Evolutionary conservation across 1,284 basidiomycete species (phyloP).

Genomic region (Ceratobasidium sp.): DNA sequence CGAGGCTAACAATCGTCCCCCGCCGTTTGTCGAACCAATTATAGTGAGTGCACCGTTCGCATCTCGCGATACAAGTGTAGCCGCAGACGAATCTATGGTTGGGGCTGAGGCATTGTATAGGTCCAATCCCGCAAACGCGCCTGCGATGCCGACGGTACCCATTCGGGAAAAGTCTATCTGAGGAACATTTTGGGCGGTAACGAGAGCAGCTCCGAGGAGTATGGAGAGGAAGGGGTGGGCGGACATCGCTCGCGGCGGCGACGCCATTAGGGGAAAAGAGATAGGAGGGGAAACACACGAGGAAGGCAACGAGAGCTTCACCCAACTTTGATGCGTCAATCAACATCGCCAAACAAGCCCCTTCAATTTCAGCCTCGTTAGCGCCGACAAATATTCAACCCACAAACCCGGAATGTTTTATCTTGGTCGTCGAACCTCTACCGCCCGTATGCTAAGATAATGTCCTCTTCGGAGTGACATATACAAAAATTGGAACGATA

Average conservation of each 20-base stretch:
- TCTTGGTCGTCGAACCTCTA: neutral
- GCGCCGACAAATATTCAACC: neutral
- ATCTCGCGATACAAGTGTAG: slow-evolving; percentile 72
- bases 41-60: slow-evolving; percentile 65
- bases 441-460: neutral
- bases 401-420: slow-evolving; percentile 32
- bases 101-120: slow-evolving; percentile 56
- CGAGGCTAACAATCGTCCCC: slow-evolving; percentile 69
- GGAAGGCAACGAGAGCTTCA: neutral
- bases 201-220: slow-evolving; percentile 12
- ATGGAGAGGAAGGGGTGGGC: slow-evolving; percentile 16
- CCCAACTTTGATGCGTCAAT: neutral
- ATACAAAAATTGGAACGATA: slow-evolving; percentile 22
- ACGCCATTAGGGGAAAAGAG: slow-evolving; percentile 9
- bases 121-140: slow-evolving; percentile 84
- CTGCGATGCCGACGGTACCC: slow-evolving; percentile 86
- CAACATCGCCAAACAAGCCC: slow-evolving; percentile 24
- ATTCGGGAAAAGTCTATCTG: slow-evolving; percentile 89
- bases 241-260: slow-evolving; percentile 33
- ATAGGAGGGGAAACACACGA: neutral
- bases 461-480: slow-evolving; percentile 33
- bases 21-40: slow-evolving; percentile 71
- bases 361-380: neutral
- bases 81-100: slow-evolving; percentile 69
- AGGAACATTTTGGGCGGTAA: slow-evolving; percentile 55